Evolutionary conservation across 305 asterid genomes (phyloP).

Genomic region (Salvia sclarea): DNA sequence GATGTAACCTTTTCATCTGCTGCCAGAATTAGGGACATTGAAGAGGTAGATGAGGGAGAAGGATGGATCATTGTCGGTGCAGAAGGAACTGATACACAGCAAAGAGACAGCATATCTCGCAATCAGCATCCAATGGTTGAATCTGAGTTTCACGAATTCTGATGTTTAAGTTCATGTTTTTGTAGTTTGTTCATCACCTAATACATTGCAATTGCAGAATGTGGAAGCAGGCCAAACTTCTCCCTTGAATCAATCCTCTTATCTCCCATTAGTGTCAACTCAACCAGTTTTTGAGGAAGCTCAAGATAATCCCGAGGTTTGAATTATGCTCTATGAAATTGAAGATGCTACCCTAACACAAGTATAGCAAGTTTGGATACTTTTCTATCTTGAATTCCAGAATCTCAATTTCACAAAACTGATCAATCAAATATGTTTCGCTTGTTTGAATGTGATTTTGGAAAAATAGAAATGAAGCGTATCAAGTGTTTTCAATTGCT

Average conservation of each 20-base stretch:
- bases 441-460: conserved; percentile 11
- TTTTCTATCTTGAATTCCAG: background rate
- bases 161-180: conserved; percentile 20
- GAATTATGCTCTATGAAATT: conserved; percentile 22
- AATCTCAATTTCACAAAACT: too few relatives aligned
- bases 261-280: conserved; percentile 32
- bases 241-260: conserved; percentile 26
- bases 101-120: conserved; percentile 23
- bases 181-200: conserved; percentile 19
- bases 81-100: conserved; percentile 28
- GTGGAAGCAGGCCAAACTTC: conserved; percentile 24
- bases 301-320: conserved; percentile 34
- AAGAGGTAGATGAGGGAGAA: conserved; percentile 32
- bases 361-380: conserved; percentile 10
- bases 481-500: conserved; percentile 11
- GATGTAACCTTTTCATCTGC: conserved; percentile 32
- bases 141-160: conserved; percentile 29
- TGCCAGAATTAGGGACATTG: conserved; percentile 29
- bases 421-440: background rate
- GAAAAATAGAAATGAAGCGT: conserved; percentile 2
- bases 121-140: conserved; percentile 27
- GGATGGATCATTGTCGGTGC: conserved; percentile 27
- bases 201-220: conserved; percentile 37
- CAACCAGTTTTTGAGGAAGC: conserved; percentile 30
- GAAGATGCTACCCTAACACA: conserved; percentile 4